Evolutionary conservation across 2,329 filamentous ascomycete species (phyloP).

Genomic region (Colletotrichum sp.): DNA sequence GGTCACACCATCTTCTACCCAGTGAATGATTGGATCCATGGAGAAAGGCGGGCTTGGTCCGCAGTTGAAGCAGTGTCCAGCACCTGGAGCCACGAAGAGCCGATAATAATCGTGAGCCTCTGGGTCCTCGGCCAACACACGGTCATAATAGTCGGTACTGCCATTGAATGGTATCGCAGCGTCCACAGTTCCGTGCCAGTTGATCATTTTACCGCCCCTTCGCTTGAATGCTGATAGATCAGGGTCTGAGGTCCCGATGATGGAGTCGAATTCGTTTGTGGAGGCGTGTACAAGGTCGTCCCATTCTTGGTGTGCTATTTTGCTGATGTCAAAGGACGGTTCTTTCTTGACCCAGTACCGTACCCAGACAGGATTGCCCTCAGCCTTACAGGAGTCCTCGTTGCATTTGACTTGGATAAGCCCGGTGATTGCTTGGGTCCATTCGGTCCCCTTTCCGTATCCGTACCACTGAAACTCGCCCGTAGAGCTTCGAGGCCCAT

Average conservation of each 20-base stretch:
- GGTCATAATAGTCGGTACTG: conserved; percentile 30
- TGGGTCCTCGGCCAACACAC: conserved; percentile 32
- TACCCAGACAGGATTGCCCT: not conserved
- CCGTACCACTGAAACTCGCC: not conserved
- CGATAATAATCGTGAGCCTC: conserved; percentile 47
- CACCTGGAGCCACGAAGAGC: conserved; percentile 54
- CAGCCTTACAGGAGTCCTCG: fast-evolving
- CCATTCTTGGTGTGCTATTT: not conserved
- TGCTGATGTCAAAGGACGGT: not conserved
- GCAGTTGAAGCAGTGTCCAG: conserved; percentile 47
- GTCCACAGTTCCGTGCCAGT: conserved; percentile 46
- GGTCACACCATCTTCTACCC: not conserved
- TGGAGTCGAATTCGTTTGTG: conserved; percentile 13
- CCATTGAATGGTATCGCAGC: conserved; percentile 35
- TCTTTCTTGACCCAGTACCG: not conserved
- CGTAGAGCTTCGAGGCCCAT: not conserved
- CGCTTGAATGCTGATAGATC: conserved; percentile 31
- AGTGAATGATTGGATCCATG: not conserved
- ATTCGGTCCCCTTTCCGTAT: not conserved
- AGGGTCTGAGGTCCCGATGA: conserved; percentile 31
- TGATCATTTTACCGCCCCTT: conserved; percentile 43
- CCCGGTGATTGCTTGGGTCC: conserved; percentile 28
- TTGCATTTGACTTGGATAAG: conserved; percentile 21
- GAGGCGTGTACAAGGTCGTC: conserved; percentile 23
- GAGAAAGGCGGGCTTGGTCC: not conserved